phyloP scores from a whole-genome alignment of 2,329 filamentous ascomycete genomes.

The Scedosporium apiospermum region DNA sequence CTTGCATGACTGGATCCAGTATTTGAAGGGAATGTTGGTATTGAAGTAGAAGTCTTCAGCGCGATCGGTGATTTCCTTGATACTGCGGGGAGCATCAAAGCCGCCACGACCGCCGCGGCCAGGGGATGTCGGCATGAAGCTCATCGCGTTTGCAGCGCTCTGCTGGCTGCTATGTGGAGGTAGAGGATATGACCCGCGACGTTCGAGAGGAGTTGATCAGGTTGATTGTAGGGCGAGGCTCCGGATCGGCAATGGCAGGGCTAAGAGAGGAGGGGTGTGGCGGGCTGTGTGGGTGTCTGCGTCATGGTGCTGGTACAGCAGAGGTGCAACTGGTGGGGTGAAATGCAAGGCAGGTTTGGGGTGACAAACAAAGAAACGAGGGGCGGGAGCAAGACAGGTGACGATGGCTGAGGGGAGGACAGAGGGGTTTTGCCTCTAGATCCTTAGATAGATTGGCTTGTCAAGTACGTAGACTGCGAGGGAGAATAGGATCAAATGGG shows the following conservation, averaged over 20 bases:
- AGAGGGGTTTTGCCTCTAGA: neutral
- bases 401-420: neutral
- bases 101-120: neutral
- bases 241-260: neutral
- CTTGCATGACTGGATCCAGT: slow-evolving; percentile 74
- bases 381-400: neutral
- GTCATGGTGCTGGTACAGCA: slow-evolving; percentile 1
- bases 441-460: neutral
- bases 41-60: slow-evolving; percentile 79
- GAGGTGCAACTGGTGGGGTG: neutral
- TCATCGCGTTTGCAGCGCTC: neutral
- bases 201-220: neutral
- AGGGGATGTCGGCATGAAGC: neutral
- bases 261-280: neutral
- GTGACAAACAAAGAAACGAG: neutral
- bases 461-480: neutral
- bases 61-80: slow-evolving; percentile 66
- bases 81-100: slow-evolving; percentile 32
- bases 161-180: neutral
- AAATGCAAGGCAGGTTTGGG: neutral
- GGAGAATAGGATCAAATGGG: neutral
- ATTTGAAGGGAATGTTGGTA: slow-evolving; percentile 62
- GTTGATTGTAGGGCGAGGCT: neutral
- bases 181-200: neutral
- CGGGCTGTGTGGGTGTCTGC: neutral